These are phyloP conservation scores for Apostasia ramifera DNA, from an alignment of 106 monocot genomes.

Conservation along the genomic window DNA sequence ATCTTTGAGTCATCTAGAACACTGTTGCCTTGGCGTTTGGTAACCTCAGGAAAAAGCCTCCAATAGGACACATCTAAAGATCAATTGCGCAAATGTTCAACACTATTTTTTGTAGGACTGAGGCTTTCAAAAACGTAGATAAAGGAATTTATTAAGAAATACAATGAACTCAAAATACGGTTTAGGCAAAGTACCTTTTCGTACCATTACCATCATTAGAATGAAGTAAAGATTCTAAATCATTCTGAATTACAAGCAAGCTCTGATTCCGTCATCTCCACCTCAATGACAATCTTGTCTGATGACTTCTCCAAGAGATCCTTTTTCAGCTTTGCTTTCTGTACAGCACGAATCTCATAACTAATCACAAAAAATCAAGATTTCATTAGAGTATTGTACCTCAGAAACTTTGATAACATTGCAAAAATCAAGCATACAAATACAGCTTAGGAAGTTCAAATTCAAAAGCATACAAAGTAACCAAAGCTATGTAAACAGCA, in stretches of 20 bases:
- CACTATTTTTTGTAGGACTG: no score
- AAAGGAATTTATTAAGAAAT: no score
- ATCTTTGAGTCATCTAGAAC: no score
- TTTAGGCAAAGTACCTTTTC: conserved; percentile 2
- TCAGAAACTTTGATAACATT: background rate
- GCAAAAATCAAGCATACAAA: background rate
- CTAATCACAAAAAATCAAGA: conserved; percentile 13
- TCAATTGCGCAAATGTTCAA: no score
- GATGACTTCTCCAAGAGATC: conserved; percentile 23
- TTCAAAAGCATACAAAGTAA: background rate
- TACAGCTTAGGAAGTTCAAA: background rate
- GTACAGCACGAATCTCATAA: conserved; percentile 70
- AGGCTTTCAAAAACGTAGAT: no score
- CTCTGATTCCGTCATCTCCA: conserved; percentile 70
- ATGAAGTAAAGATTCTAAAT: conserved; percentile 4
- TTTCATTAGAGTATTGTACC: background rate
- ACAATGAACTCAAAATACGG: no score
- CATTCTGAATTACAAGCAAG: background rate
- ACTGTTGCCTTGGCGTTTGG: no score
- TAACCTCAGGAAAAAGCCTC: no score
- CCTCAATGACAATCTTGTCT: conserved; percentile 36
- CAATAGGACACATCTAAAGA: no score
- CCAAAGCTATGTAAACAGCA: no score
- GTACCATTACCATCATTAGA: conserved; percentile 2
- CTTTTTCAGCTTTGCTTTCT: conserved; percentile 53